Base-by-base conservation (phyloP, 176 grass and related monocot genomes). In the Phoenix dactylifera region DNA sequence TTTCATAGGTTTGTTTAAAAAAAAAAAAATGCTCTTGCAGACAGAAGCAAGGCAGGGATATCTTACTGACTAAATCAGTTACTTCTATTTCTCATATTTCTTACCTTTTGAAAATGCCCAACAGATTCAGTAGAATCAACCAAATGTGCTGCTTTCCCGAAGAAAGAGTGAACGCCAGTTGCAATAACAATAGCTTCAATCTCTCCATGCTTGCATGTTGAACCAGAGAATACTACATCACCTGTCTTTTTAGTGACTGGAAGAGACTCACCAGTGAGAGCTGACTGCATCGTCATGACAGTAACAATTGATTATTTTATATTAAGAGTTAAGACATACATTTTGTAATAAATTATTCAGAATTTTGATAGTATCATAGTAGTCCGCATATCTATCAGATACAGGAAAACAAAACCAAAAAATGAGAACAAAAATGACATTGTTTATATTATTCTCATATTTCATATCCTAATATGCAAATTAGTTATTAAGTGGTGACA, bases 141-240 rank as follows among this genome's bases (percentile, higher is more conserved):
- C 63, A 95, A 85, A 88, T 85, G 63, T 29, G 81, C 81, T 3
- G 89, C 85, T 69, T 77, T 95, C 52, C 85, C 89, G 3, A 95
- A 85, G 64, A 95, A 95, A 58, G 81, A 80, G 59, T 72, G 49
- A 48, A 77, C 52, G 2, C 85, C 85, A 15, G 85, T 95, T 64
- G 85, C 81, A 60, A 85, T 83, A 51, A 85, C 79, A 0, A 89
- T 62, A 54, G 81, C 89, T 73, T 95, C 60, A 24, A 89, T 83
- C 55, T 95, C 89, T 55, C 89, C 89, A 58, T 85, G 85, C 66
- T 95, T 89, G 71, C 89, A 95, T 16, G 79, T 89, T 20, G 85
- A 95, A 30, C 89, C 79, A 53, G 76, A 77, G 79, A 80, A 95
- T 4, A 85, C 72, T 48, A 83, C 30, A 51, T 89, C 85, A 6